Conservation (phyloP, 768 basidiomycete species). For the Termitomyces sp. region DNA sequence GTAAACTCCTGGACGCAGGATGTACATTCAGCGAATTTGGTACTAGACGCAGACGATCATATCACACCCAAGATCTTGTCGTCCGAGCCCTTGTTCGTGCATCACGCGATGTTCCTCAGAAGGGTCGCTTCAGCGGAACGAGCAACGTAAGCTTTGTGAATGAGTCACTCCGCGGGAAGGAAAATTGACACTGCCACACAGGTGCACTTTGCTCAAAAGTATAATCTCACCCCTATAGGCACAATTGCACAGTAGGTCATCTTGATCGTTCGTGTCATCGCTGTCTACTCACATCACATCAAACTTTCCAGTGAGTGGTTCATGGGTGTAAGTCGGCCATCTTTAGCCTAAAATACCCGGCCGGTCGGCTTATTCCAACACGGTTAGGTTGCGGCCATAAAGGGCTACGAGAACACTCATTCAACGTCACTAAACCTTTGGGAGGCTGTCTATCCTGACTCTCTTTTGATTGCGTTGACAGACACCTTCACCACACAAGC, state of each 20-base stretch:
- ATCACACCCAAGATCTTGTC: slow-evolving; percentile 70
- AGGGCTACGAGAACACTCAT: slow-evolving; percentile 79
- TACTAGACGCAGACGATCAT: slow-evolving; percentile 74
- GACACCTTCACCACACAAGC: slow-evolving; percentile 90
- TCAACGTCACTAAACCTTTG: slow-evolving; percentile 73
- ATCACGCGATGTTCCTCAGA: slow-evolving; percentile 35
- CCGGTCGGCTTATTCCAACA: neutral
- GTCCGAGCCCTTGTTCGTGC: slow-evolving; percentile 66
- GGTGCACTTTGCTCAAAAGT: slow-evolving; percentile 82
- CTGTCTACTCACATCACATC: neutral
- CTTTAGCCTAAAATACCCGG: neutral
- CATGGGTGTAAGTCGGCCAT: slow-evolving; percentile 60
- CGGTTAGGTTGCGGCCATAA: slow-evolving; percentile 71
- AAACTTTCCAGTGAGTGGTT: slow-evolving; percentile 68
- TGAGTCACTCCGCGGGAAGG: slow-evolving; percentile 1
- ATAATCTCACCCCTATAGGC: slow-evolving; percentile 61
- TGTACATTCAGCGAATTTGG: slow-evolving; percentile 85
- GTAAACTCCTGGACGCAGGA: slow-evolving; percentile 51
- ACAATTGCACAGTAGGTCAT: slow-evolving; percentile 77
- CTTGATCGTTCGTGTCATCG: neutral
- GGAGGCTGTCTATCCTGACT: slow-evolving; percentile 66
- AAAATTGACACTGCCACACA: slow-evolving; percentile 22
- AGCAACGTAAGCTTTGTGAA: slow-evolving; percentile 63
- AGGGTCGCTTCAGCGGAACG: slow-evolving; percentile 70
- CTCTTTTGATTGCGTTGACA: slow-evolving; percentile 73